Evolutionary conservation across 768 basidiomycete genomes (phyloP).

Genomic region (Mycena metata): DNA sequence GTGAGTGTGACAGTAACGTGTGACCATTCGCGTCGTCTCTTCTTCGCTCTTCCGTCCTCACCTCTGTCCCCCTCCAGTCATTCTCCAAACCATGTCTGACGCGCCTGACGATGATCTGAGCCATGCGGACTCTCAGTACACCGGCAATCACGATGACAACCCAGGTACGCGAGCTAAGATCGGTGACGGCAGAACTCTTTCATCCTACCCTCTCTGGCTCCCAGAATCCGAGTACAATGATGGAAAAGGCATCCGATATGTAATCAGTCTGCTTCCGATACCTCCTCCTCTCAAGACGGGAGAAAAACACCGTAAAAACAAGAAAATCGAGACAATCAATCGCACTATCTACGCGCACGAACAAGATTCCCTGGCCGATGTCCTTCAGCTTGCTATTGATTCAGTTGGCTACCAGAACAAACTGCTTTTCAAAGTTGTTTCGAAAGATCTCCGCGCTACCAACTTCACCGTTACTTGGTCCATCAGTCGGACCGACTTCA

Average conservation of each 20-base stretch:
- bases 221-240: slow-evolving; percentile 5
- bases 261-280: neutral
- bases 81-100: too few species aligned
- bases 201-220: too few species aligned
- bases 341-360: neutral
- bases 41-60: too few species aligned
- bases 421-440: slow-evolving; percentile 11
- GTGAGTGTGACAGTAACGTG: too few species aligned
- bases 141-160: too few species aligned
- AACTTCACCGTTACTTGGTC: slow-evolving; percentile 1
- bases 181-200: too few species aligned
- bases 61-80: too few species aligned
- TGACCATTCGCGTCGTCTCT: too few species aligned
- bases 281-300: neutral
- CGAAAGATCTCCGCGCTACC: neutral
- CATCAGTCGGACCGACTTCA: neutral
- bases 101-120: too few species aligned
- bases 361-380: neutral
- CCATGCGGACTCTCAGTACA: too few species aligned
- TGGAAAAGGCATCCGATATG: neutral
- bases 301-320: neutral
- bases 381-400: neutral
- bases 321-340: neutral
- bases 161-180: too few species aligned
- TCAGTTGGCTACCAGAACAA: neutral